A percentile compares a stretch with the other conserved stretches of the same genome.
These are phyloP conservation scores for Phaeosphaeriaceae sp. DNA, from an alignment of 2,329 filamentous ascomycete genomes.

Conservation along the genomic window DNA sequence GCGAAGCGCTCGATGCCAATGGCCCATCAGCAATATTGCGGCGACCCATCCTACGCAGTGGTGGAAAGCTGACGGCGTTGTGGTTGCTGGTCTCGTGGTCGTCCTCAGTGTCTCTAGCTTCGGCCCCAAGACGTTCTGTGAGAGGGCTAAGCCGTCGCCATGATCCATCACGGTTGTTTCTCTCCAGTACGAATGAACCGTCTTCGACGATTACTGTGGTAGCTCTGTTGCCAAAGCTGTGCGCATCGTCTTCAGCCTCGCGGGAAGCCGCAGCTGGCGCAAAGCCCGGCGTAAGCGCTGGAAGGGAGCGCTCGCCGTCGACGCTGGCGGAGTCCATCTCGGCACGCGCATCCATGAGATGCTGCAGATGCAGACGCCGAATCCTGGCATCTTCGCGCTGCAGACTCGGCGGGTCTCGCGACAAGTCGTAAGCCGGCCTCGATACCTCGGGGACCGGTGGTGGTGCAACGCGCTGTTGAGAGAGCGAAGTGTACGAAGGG, in stretches of 20 bases:
- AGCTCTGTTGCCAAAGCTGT: not conserved
- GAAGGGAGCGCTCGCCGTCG: constrained; percentile 25
- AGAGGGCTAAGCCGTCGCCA: not conserved
- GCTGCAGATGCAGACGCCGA: constrained; percentile 19
- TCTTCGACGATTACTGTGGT: no score
- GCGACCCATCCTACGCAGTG: constrained; percentile 48
- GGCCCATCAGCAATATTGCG: constrained; percentile 47
- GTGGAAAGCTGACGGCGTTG: constrained; percentile 41
- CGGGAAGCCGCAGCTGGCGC: constrained; percentile 37
- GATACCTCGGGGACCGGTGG: constrained; percentile 45
- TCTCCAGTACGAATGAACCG: no score
- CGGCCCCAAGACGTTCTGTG: constrained; percentile 3
- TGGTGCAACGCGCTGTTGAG: constrained; percentile 31
- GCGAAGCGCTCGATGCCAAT: constrained; percentile 45
- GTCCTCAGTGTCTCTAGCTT: constrained; percentile 10
- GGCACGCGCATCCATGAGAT: constrained; percentile 18
- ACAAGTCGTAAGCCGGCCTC: constrained; percentile 21
- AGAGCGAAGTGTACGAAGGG: constrained; percentile 15
- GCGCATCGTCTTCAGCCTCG: constrained; percentile 2
- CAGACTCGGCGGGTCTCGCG: constrained; percentile 19
- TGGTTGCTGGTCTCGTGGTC: constrained; percentile 27
- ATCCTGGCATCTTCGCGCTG: constrained; percentile 21
- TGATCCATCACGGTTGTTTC: no score
- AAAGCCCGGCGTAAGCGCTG: constrained; percentile 45
- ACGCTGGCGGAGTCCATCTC: constrained; percentile 15